Base-by-base conservation (phyloP, 305 asterid genomes). In the Fraxinus xanthoxyloides region DNA sequence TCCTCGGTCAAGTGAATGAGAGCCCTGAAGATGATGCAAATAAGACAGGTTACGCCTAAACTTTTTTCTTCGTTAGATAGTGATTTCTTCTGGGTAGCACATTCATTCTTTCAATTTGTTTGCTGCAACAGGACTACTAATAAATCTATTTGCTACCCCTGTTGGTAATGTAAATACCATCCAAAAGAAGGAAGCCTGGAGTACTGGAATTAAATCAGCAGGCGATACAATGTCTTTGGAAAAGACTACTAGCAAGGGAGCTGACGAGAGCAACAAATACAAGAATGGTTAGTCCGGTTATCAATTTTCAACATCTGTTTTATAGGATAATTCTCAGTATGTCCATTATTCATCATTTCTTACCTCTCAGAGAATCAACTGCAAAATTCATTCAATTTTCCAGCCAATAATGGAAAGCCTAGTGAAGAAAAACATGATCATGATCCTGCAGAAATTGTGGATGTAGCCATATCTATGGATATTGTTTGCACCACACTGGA, bases 241-340 rank as follows among this genome's bases (percentile, higher is more conserved):
- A 32, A 46, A 32, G 77, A 74, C 36, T 34, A 12, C 31, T 3
- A 21, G 56, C 6, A 82, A 59, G 31, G 81, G 59, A 36, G 83
- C 81, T 21, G 81, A 63, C 43, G 85, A 80, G 78, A 36, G 54
- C 48, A 23, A 43, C 31, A 40, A 69, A 28, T 77, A 46, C 78
- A 63, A 77, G 26, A 81, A 82, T 79, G 91, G 91, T 88, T 78
- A 81, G 88, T 82, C 76, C n/a, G 61, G 80, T 80, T 79, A 82
- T 21, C 26, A 43, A 26, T 67, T 35, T 43, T 26, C 40, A 54
- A 36, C 76, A 48, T 28, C 56, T 81, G 70, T 81, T 28, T 79
- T 70, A 13, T 21, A 34, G 31, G 3, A 59, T 59, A 72, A 76
- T 75, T 72, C 72, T 56, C 76, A 10, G n/a, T 30, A 82, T 82